A percentile compares a stretch with the other conserved stretches of the same genome.
phyloP scores from a whole-genome alignment of 1,284 basidiomycete genomes.

The Lignosus rhinocerotis region DNA sequence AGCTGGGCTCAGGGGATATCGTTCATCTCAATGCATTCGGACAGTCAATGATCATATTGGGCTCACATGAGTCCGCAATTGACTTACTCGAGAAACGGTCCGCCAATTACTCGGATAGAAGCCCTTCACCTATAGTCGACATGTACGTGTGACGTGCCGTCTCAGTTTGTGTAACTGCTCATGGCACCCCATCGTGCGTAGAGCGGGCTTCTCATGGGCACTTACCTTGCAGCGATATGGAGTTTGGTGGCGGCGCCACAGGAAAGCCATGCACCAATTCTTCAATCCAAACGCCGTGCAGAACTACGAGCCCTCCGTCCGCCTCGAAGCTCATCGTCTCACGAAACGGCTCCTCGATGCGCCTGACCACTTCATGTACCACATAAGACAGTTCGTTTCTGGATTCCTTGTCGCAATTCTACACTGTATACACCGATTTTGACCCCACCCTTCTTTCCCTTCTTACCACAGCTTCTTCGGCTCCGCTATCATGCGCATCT shows the following conservation, averaged over 20 bases:
- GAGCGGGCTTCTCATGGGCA: slow-evolving; percentile 14
- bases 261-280: slow-evolving; percentile 18
- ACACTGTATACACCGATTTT: not conserved
- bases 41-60: slow-evolving; percentile 17
- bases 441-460: not conserved
- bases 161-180: not conserved
- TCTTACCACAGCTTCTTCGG: slow-evolving; percentile 27
- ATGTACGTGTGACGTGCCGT: slow-evolving; percentile 1
- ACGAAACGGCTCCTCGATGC: slow-evolving; percentile 1
- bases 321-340: slow-evolving; percentile 8
- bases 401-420: not conserved
- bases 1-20: slow-evolving; percentile 6
- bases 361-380: slow-evolving; percentile 14
- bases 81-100: slow-evolving; percentile 47
- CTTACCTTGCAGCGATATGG: slow-evolving; percentile 16
- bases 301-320: slow-evolving; percentile 2
- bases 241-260: slow-evolving; percentile 2
- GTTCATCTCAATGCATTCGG: slow-evolving; percentile 14
- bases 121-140: slow-evolving; percentile 4
- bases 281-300: slow-evolving; percentile 16
- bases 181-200: not conserved
- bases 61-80: slow-evolving; percentile 25
- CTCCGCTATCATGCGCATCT: slow-evolving; percentile 33
- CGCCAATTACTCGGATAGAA: slow-evolving; percentile 21
- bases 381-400: slow-evolving; percentile 17